phyloP scores from a whole-genome alignment of 2,329 filamentous ascomycete species.

The Colletotrichum camelliae region DNA sequence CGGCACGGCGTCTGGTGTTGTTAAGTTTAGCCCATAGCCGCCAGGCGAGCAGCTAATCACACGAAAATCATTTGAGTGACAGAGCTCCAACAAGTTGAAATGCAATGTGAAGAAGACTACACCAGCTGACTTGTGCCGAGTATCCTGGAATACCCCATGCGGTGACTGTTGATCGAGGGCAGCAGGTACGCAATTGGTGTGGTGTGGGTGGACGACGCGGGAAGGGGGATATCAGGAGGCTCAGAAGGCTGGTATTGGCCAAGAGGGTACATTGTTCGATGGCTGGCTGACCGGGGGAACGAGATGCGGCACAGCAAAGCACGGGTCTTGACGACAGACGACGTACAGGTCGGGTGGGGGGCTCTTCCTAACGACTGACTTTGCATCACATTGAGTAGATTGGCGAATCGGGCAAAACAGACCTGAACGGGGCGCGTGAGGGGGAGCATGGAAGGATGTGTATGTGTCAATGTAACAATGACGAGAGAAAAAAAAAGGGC shows the following conservation, averaged over 20 bases:
- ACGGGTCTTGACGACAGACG: conserved; percentile 7
- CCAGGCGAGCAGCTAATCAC: conserved; percentile 10
- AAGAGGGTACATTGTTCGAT: neutral
- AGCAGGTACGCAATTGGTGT: neutral
- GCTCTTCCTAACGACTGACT: neutral
- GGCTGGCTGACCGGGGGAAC: neutral
- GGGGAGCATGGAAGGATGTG: neutral
- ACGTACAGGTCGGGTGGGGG: neutral
- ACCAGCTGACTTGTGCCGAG: neutral
- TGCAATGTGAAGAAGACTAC: neutral
- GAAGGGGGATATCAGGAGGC: neutral
- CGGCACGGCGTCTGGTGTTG: conserved; percentile 21
- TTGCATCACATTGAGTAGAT: neutral
- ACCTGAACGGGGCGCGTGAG: neutral
- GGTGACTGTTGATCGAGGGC: neutral
- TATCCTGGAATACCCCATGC: neutral
- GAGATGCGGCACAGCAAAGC: conserved; percentile 4
- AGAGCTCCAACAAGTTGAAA: neutral
- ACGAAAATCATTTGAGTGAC: neutral
- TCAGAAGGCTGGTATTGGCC: neutral
- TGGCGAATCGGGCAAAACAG: conserved; percentile 10
- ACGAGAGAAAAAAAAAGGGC: neutral
- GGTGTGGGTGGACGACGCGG: neutral
- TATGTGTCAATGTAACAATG: neutral
- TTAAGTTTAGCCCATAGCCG: conserved; percentile 23